These are phyloP conservation scores for Alternaria panax DNA, from an alignment of 2,329 filamentous ascomycete species.

Conservation along the genomic window DNA sequence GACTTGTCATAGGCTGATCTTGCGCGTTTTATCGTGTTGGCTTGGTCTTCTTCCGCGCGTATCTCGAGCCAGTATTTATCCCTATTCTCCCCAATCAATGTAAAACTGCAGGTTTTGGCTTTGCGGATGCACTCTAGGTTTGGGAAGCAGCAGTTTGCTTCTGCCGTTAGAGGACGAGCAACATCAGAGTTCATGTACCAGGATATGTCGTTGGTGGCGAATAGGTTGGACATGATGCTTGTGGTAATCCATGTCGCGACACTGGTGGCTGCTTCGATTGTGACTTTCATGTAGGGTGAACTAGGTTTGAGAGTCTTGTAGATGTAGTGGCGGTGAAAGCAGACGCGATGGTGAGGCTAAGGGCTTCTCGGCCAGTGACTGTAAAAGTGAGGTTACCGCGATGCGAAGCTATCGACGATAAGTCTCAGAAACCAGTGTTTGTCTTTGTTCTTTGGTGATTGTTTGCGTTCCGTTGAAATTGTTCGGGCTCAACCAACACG, in stretches of 20 bases:
- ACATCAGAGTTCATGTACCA: neutral
- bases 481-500: neutral
- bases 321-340: neutral
- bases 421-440: too few relatives aligned
- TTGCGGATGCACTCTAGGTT: neutral
- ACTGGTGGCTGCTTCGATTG: neutral
- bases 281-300: neutral
- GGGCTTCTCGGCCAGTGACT: neutral
- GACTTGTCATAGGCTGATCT: neutral
- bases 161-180: neutral
- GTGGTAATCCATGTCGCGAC: neutral
- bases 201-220: neutral
- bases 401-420: neutral
- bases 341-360: neutral
- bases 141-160: neutral
- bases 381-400: neutral
- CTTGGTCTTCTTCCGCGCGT: neutral
- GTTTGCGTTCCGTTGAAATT: neutral
- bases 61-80: neutral
- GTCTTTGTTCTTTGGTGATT: neutral
- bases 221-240: neutral
- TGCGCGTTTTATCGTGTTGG: neutral
- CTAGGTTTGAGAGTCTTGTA: neutral
- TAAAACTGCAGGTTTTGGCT: neutral
- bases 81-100: neutral